A percentile compares a stretch with the other conserved stretches of the same genome.
phyloP scores from a whole-genome alignment of 768 basidiomycete genomes.

The Leccinum sublutescens region DNA sequence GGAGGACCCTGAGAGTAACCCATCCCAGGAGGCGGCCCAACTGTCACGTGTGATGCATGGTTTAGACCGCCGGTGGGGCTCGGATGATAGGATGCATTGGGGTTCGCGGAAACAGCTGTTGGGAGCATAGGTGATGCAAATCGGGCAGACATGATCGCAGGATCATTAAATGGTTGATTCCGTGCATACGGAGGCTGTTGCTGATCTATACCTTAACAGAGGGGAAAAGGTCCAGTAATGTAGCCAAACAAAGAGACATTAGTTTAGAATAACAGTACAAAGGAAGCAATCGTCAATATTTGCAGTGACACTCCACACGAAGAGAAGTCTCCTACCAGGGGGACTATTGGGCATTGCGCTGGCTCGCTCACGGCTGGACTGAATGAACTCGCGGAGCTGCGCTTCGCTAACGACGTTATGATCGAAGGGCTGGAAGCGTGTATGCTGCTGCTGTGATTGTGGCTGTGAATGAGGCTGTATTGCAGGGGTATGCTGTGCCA shows the following conservation, averaged over 20 bases:
- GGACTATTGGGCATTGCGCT: slow-evolving; percentile 32
- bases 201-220: slow-evolving; percentile 34
- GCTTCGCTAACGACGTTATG: slow-evolving; percentile 62
- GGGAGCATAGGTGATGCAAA: slow-evolving; percentile 45
- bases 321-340: slow-evolving; percentile 50
- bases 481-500: slow-evolving; percentile 46
- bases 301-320: slow-evolving; percentile 34
- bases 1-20: slow-evolving; percentile 39
- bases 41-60: slow-evolving; percentile 29
- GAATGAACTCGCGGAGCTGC: slow-evolving; percentile 74
- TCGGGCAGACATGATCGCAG: slow-evolving; percentile 78
- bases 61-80: slow-evolving; percentile 10
- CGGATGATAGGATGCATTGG: slow-evolving; percentile 12
- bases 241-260: slow-evolving; percentile 9
- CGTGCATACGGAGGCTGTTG: slow-evolving; percentile 35
- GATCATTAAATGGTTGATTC: slow-evolving; percentile 61
- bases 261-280: slow-evolving; percentile 29
- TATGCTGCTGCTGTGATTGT: slow-evolving; percentile 35
- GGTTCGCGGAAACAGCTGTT: slow-evolving; percentile 8
- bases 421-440: slow-evolving; percentile 58
- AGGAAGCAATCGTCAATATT: slow-evolving; percentile 35
- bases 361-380: slow-evolving; percentile 62
- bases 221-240: slow-evolving; percentile 14
- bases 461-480: slow-evolving; percentile 33
- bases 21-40: slow-evolving; percentile 72